A percentile compares a stretch with the other conserved stretches of the same genome.
phyloP scores from a whole-genome alignment of 2,329 filamentous ascomycete species.

The Cytospora paraplurivora region DNA sequence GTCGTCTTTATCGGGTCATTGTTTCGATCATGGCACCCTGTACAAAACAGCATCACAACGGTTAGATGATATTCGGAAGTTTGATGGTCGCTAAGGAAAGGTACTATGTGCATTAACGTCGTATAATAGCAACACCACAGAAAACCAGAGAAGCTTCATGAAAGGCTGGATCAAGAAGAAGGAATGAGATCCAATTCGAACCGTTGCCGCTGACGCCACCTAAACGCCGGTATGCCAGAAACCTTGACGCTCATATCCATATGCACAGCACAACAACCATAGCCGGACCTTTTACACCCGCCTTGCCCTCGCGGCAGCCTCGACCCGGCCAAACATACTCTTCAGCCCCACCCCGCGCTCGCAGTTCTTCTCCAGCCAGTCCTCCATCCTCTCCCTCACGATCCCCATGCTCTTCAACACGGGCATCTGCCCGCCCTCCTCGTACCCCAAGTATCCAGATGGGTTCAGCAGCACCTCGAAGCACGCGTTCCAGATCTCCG shows the following conservation, averaged over 20 bases:
- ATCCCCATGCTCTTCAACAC: constrained; percentile 68
- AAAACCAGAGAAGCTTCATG: constrained; percentile 27
- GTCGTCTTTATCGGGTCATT: constrained; percentile 14
- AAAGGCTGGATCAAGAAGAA: constrained; percentile 28
- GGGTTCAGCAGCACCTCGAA: constrained; percentile 90
- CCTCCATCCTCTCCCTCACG: constrained; percentile 79
- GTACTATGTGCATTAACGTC: constrained; percentile 30
- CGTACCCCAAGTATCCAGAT: constrained; percentile 58
- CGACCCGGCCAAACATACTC: constrained; percentile 65
- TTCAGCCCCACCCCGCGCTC: constrained; percentile 80
- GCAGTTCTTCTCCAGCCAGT: constrained; percentile 76
- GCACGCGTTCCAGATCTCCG: constrained; percentile 80
- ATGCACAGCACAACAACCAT: not conserved
- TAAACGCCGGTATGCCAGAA: constrained; percentile 7
- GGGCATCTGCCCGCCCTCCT: constrained; percentile 71
- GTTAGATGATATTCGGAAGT: not conserved
- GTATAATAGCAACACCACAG: constrained; percentile 21
- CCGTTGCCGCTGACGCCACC: constrained; percentile 21
- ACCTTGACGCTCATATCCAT: constrained; percentile 2
- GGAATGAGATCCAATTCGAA: constrained; percentile 17
- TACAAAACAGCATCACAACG: not conserved
- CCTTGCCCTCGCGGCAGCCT: constrained; percentile 48
- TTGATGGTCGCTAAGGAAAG: constrained; percentile 28
- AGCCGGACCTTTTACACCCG: constrained; percentile 30
- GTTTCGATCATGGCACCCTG: not conserved